Conservation (phyloP, 768 basidiomycete species). For the Mycena vitilis region DNA sequence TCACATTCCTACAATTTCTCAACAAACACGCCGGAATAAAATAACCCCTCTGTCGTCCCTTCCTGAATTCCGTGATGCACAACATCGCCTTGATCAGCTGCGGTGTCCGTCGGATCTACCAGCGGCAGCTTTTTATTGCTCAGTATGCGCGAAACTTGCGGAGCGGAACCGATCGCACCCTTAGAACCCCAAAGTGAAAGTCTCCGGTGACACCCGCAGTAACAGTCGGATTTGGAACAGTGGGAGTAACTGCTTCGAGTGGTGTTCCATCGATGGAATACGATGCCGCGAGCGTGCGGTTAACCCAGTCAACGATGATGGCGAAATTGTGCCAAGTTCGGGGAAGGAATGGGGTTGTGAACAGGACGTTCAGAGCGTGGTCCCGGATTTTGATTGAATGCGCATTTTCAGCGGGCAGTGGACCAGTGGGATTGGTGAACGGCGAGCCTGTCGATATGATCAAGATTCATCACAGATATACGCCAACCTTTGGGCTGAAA, state of each 20-base stretch:
- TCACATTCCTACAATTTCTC: slow-evolving; percentile 42
- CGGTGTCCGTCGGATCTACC: slow-evolving; percentile 57
- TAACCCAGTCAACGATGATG: slow-evolving; percentile 66
- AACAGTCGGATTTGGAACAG: slow-evolving; percentile 54
- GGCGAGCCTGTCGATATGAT: slow-evolving; percentile 59
- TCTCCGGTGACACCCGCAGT: slow-evolving; percentile 61
- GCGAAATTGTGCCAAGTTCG: slow-evolving; percentile 71
- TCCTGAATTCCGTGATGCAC: slow-evolving; percentile 71
- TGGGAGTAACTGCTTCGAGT: slow-evolving; percentile 56
- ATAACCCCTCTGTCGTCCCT: slow-evolving; percentile 62
- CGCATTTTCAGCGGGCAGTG: slow-evolving; percentile 55
- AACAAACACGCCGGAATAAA: slow-evolving; percentile 71
- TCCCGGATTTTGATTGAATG: slow-evolving; percentile 66
- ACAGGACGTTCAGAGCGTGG: slow-evolving; percentile 64
- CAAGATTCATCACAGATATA: not conserved
- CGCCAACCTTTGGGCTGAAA: too few relatives aligned
- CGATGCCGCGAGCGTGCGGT: slow-evolving; percentile 59
- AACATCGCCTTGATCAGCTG: slow-evolving; percentile 64
- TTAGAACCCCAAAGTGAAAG: slow-evolving; percentile 71
- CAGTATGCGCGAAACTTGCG: slow-evolving; percentile 3
- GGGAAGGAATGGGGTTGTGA: slow-evolving; percentile 57
- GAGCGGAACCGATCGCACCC: slow-evolving; percentile 50
- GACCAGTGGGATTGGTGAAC: slow-evolving; percentile 63
- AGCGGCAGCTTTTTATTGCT: slow-evolving; percentile 55
- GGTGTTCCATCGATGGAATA: slow-evolving; percentile 58